A percentile compares a stretch with the other conserved stretches of the same genome.
Conservation (phyloP, 1,139 yeast genomes). For the Blastobotrys persicus region DNA sequence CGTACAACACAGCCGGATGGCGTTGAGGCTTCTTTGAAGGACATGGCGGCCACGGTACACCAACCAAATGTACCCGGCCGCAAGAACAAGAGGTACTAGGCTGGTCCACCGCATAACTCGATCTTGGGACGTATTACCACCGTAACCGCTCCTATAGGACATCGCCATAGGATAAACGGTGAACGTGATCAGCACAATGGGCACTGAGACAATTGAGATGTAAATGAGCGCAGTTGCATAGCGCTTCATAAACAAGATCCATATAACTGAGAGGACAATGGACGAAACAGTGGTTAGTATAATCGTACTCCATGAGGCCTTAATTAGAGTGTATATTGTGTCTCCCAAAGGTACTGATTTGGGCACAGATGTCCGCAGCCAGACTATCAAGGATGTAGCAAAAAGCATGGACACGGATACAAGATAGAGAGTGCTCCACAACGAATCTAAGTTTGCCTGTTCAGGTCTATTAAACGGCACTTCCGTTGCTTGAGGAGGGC, state of each 20-base stretch:
- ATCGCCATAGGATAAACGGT: constrained; percentile 35
- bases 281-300: constrained; percentile 34
- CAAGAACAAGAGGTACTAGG: constrained; percentile 35
- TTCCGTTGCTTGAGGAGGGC: constrained; percentile 18
- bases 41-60: constrained; percentile 36
- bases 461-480: constrained; percentile 19
- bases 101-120: constrained; percentile 40
- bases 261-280: constrained; percentile 32
- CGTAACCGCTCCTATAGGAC: constrained; percentile 38
- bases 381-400: constrained; percentile 38
- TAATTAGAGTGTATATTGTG: constrained; percentile 35
- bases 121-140: constrained; percentile 39
- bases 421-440: constrained; percentile 36
- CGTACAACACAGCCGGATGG: constrained; percentile 38
- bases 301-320: constrained; percentile 33
- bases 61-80: constrained; percentile 36
- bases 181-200: constrained; percentile 33
- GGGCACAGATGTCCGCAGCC: constrained; percentile 35
- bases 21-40: constrained; percentile 39
- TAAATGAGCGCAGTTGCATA: constrained; percentile 38
- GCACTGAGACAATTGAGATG: constrained; percentile 37
- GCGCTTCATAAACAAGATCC: constrained; percentile 37
- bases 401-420: constrained; percentile 33
- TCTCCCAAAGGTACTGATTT: constrained; percentile 35
- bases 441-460: constrained; percentile 28